A percentile compares a stretch with the other conserved stretches of the same genome.
Evolutionary conservation across 2,329 filamentous ascomycete genomes (phyloP).

Genomic region (Whalleya microplaca): DNA sequence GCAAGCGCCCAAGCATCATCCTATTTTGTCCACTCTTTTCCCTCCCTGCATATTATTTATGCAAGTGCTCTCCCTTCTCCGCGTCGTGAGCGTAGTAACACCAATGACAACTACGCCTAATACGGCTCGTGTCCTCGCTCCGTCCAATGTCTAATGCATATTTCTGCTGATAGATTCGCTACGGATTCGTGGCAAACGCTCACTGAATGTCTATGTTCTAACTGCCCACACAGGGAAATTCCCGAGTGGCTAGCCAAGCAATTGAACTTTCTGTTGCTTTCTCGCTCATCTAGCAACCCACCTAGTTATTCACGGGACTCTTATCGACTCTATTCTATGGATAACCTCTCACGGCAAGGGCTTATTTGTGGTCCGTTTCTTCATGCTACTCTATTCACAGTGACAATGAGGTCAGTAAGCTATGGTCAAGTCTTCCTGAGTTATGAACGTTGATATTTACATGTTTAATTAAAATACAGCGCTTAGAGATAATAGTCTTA

Average conservation of each 20-base stretch:
- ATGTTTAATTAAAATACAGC: not conserved
- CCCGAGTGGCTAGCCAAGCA: conserved; percentile 21
- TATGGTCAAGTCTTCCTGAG: not conserved
- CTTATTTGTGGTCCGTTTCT: not conserved
- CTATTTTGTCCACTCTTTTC: conserved; percentile 15
- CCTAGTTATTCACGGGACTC: conserved; percentile 15
- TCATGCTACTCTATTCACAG: not conserved
- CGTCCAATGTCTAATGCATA: conserved; percentile 35
- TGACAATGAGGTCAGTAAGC: not conserved
- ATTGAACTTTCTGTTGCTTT: conserved; percentile 14
- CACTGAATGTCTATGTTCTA: conserved; percentile 28
- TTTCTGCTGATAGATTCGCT: conserved; percentile 29
- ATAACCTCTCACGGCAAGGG: conserved; percentile 18
- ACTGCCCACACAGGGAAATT: conserved; percentile 28
- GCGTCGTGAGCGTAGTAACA: conserved; percentile 28
- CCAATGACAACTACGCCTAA: conserved; percentile 31
- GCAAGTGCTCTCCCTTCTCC: conserved; percentile 34
- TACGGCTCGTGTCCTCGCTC: conserved; percentile 29
- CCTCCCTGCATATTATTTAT: conserved; percentile 36
- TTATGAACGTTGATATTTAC: not conserved
- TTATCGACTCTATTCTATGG: conserved; percentile 16
- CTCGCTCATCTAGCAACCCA: conserved; percentile 15
- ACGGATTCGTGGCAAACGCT: conserved; percentile 40
- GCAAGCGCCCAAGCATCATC: conserved; percentile 21
- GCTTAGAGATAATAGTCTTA: not conserved